Conservation (phyloP, 305 asterid species). For the Ilex paraguariensis region DNA sequence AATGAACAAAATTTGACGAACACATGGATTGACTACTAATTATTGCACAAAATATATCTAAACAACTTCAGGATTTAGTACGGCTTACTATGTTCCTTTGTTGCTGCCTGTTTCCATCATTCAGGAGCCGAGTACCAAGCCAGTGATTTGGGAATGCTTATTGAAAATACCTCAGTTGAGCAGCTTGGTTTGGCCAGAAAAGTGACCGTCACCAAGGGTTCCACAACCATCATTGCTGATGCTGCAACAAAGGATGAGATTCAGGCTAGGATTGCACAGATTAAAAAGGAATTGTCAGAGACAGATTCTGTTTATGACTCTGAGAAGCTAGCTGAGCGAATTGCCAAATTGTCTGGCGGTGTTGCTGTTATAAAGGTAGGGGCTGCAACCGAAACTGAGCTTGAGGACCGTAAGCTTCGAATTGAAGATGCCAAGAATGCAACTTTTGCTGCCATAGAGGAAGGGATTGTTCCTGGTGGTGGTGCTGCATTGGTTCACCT, state of each 20-base stretch:
- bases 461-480: constrained; percentile 99
- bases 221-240: constrained; percentile 3
- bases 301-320: constrained; percentile 91
- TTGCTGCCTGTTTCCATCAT: neutral
- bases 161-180: constrained; percentile 1
- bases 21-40: no score
- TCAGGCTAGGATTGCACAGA: constrained; percentile 28
- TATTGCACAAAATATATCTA: no score
- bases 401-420: constrained; percentile 93
- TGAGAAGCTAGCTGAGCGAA: constrained; percentile 90
- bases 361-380: constrained; percentile 96
- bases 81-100: neutral
- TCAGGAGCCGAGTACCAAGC: constrained; percentile 5
- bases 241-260: constrained; percentile 6
- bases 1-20: no score
- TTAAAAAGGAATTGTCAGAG: constrained; percentile 76
- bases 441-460: constrained; percentile 98
- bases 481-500: constrained; percentile 97
- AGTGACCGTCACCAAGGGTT: constrained; percentile 1
- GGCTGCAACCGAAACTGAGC: constrained; percentile 94
- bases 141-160: constrained; percentile 1
- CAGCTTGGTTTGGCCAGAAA: constrained; percentile 3
- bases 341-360: constrained; percentile 91
- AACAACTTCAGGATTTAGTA: no score
- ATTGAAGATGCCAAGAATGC: constrained; percentile 98